Evolutionary conservation across 805 yeast species (phyloP), one percentile per base, ranked within the genome.

Genomic region (Myxozyma sirexii): DNA sequence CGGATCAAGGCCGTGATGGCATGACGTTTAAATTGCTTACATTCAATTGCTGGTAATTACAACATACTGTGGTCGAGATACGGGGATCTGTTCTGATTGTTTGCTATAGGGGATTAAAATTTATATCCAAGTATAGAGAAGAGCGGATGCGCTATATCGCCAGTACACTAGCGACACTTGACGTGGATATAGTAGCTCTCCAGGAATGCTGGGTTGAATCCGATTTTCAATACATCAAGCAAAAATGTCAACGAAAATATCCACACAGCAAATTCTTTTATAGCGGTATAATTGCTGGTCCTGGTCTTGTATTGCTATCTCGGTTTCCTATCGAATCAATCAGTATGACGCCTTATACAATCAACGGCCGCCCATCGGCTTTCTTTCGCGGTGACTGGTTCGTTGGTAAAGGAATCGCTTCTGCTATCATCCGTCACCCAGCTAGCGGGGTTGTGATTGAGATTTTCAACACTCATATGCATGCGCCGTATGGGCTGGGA

Each of bases 311-410:
- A 0, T 78, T 94, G 6, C 72, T 94, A 47, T 90, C 97, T 15
- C 85, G 88, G 65, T 82, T 88, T 63, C 97, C 97, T 2, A 90
- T 94, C 38, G 86, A 80, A 50, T 82, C 85, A 15, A 84, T 97
- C 0, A 88, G 87, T 70, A 73, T 94, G 48, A 87, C 88, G 70
- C 77, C 96, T 21, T 94, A 90, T 70, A 96, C 97, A 0, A 82
- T 94, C 62, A 94, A 93, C 72, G 99, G 99, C 1, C 78, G 97
- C 53, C 96, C 98, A 1, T 84, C 90, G 43, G 99, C 99, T 0
- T 86, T 94, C 64, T 87, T 83, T 76, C 77, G 98, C 59, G 99
- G 99, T 38, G 99, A 94, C 72, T 94, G 97, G 97, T 90, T 83
- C 66, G 99, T 94, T 23, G 99, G 99, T 7, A 94, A 94, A 71